phyloP scores from a whole-genome alignment of 805 yeast species.

The Saccharomycopsis sp. region DNA sequence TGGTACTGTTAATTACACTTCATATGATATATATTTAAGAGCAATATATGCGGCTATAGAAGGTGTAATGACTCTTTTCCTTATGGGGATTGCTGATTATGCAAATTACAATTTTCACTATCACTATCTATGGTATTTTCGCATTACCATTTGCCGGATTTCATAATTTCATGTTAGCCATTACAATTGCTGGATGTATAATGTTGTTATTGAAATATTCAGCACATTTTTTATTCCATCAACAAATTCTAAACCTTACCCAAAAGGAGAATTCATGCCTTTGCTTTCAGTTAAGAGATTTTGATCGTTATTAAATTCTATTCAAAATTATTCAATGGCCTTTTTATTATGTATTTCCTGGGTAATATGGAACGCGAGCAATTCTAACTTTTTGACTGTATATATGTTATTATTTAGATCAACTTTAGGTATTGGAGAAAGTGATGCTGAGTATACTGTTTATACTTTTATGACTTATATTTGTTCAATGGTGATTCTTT shows the following conservation, averaged over 20 bases:
- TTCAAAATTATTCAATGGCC: constrained; percentile 31
- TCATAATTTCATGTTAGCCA: constrained; percentile 33
- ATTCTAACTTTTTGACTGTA: constrained; percentile 31
- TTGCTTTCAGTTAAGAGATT: constrained; percentile 29
- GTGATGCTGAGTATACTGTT: constrained; percentile 35
- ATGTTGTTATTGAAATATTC: constrained; percentile 26
- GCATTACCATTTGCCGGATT: constrained; percentile 34
- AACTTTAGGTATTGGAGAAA: constrained; percentile 33
- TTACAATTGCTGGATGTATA: constrained; percentile 34
- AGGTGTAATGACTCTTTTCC: constrained; percentile 30
- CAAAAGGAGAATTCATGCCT: constrained; percentile 26
- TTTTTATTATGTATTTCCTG: constrained; percentile 33
- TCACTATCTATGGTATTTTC: constrained; percentile 29
- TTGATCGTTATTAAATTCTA: constrained; percentile 24
- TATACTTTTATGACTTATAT: constrained; percentile 34
- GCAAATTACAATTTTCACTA: constrained; percentile 31
- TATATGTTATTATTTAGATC: constrained; percentile 34
- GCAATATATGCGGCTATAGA: constrained; percentile 35
- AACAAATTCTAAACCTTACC: constrained; percentile 27
- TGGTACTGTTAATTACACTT: constrained; percentile 30
- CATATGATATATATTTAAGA: constrained; percentile 33
- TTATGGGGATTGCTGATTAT: constrained; percentile 37
- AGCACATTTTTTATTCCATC: constrained; percentile 30
- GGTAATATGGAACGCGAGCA: constrained; percentile 37
- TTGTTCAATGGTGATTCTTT: constrained; percentile 29